phyloP scores from a whole-genome alignment of 768 basidiomycete genomes.

The Collybia sordida region DNA sequence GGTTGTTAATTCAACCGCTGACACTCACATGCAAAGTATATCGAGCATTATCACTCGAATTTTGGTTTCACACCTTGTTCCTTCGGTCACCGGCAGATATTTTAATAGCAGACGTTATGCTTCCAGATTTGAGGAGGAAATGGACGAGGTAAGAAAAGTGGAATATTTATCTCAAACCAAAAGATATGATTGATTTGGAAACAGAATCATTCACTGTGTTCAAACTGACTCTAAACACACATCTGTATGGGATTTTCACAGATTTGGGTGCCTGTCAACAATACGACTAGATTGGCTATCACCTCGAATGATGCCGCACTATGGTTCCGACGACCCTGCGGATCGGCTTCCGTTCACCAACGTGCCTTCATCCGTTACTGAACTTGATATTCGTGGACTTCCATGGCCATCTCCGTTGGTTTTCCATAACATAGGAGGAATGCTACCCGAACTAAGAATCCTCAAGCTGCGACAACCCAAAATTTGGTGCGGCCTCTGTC shows the following conservation, averaged over 20 bases:
- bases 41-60: slow-evolving; percentile 24
- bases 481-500: slow-evolving; percentile 36
- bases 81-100: slow-evolving; percentile 22
- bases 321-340: slow-evolving; percentile 11
- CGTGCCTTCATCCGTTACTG: slow-evolving; percentile 19
- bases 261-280: slow-evolving; percentile 16
- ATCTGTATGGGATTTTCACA: slow-evolving; percentile 24
- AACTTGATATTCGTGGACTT: slow-evolving; percentile 29
- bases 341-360: slow-evolving; percentile 23
- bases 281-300: slow-evolving; percentile 30
- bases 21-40: slow-evolving; percentile 28
- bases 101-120: slow-evolving; percentile 14
- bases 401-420: slow-evolving; percentile 30
- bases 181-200: background rate
- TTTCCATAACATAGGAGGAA: slow-evolving; percentile 17
- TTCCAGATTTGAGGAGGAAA: slow-evolving; percentile 20
- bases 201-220: slow-evolving; percentile 31
- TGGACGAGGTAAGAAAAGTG: slow-evolving; percentile 22
- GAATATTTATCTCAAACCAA: background rate
- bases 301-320: slow-evolving; percentile 10
- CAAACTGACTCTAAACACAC: slow-evolving; percentile 13
- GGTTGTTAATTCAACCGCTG: slow-evolving; percentile 24
- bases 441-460: slow-evolving; percentile 21
- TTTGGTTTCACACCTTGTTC: slow-evolving; percentile 33
- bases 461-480: slow-evolving; percentile 23